Percentiles rank a stretch among this genome's conserved stretches.
These are phyloP conservation scores for Boletus huronensis DNA, from an alignment of 768 basidiomycete genomes.

Conservation along the genomic window DNA sequence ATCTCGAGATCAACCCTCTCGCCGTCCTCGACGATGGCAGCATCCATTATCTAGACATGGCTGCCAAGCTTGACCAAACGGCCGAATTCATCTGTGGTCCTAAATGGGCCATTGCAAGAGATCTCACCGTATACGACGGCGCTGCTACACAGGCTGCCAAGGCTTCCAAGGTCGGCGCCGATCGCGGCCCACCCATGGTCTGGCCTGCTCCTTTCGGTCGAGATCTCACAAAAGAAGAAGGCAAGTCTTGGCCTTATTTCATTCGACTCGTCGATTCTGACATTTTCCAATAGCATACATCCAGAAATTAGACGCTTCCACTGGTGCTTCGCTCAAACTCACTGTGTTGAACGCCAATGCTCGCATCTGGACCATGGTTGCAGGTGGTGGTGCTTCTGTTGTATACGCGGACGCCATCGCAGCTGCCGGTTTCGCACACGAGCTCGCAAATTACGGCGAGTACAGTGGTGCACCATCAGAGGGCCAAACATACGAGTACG, in stretches of 20 bases:
- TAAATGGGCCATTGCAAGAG: conserved; percentile 98
- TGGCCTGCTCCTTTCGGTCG: conserved; percentile 97
- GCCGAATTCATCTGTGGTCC: conserved; percentile 97
- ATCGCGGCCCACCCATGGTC: conserved; percentile 97
- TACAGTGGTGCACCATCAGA: conserved; percentile 98
- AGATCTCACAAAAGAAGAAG: conserved; percentile 94
- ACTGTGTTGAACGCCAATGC: conserved; percentile 95
- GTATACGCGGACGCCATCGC: conserved; percentile 76
- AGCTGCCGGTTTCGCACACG: conserved; percentile 93
- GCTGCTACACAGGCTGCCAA: conserved; percentile 35
- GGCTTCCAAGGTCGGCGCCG: conserved; percentile 61
- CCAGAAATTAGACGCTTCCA: conserved; percentile 94
- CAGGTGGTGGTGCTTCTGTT: conserved; percentile 85
- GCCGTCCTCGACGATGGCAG: conserved; percentile 81
- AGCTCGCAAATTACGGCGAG: conserved; percentile 99
- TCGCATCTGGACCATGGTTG: conserved; percentile 99
- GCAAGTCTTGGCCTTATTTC: neutral
- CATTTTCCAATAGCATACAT: conserved; percentile 66
- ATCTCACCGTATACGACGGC: conserved; percentile 69
- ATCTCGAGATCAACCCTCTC: conserved; percentile 99
- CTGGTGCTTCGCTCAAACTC: conserved; percentile 96
- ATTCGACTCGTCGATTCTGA: neutral
- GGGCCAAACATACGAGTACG: conserved; percentile 98
- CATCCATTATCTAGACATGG: conserved; percentile 98
- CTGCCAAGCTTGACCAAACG: conserved; percentile 98